Evolutionary conservation across 257 asterid species (phyloP), one percentile per base, ranked within the genome.

Genomic region (Leonotis leonurus): DNA sequence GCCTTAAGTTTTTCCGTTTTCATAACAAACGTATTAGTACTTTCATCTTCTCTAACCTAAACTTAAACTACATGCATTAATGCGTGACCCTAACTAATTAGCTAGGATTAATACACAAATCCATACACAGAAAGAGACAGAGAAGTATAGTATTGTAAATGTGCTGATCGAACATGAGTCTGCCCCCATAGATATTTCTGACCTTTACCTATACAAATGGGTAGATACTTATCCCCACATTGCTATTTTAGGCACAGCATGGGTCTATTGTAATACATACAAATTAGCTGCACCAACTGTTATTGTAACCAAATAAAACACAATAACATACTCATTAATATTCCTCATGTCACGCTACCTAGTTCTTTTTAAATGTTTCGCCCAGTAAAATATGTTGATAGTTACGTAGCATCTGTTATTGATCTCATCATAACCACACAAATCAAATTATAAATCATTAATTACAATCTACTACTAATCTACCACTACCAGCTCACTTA

Each of bases 141-240:
- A 39, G 29, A 52, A 8, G 16, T 36, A 44, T 21, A 17, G 6
- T 12, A 59, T 8, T 14, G 49, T 50, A 60, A 73, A 48, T 37
- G 51, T 29, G 41, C 4, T 7, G 70, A n/a, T n/a, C n/a, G 39
- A 73, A 62, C 68, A 68, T 73, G 68, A 65, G 16, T 51, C 11
- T 57, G 17, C 35, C 20, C 20, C 11, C 26, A 3, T 21, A 16
- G 39, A 21, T 62, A 33, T 63, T 73, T 56, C 21, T 56, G 62
- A 69, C 65, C 65, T 20, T 58, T 45, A 53, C 60, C 35, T 3
- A 65, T 39, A 52, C 32, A 39, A 48, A 43, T 29, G 49, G 55
- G 46, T 55, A 67, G 43, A 60, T 54, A 44, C 3, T 14, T 68
- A 59, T 17, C 77, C 76, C 74, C 74, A 70, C 73, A 27, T 1